These are phyloP conservation scores for Platanthera zijinensis DNA, from an alignment of 106 monocot species.

Conservation along the genomic window DNA sequence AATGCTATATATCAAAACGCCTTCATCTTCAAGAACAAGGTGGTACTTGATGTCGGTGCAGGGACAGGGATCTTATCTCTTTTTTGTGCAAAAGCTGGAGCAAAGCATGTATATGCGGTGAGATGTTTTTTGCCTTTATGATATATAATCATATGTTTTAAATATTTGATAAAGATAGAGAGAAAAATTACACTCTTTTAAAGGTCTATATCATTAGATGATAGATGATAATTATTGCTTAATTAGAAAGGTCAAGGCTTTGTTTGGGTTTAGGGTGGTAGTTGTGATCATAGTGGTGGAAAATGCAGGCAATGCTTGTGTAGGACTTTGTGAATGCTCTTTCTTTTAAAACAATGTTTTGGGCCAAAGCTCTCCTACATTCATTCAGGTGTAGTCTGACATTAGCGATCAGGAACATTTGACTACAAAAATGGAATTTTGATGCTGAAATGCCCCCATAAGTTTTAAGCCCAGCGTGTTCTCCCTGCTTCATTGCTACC, in stretches of 20 bases:
- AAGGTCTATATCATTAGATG: background rate
- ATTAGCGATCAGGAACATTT: too few relatives aligned
- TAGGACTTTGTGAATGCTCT: too few relatives aligned
- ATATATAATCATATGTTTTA: background rate
- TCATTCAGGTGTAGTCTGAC: too few relatives aligned
- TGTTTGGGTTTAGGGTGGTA: too few relatives aligned
- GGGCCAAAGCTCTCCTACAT: too few relatives aligned
- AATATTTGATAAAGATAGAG: background rate
- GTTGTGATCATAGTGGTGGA: too few relatives aligned
- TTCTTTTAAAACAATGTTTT: too few relatives aligned
- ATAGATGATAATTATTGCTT: background rate
- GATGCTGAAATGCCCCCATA: too few relatives aligned
- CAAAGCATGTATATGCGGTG: slow-evolving; percentile 96
- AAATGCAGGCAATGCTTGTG: too few relatives aligned
- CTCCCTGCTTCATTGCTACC: too few relatives aligned
- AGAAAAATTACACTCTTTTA: background rate
- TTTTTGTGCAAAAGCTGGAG: slow-evolving; percentile 96
- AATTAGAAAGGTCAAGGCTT: background rate
- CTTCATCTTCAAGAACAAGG: slow-evolving; percentile 77
- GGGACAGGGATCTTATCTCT: slow-evolving; percentile 93
- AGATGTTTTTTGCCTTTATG: slow-evolving; percentile 4
- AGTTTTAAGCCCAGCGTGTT: too few relatives aligned
- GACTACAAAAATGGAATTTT: too few relatives aligned
- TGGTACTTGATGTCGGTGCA: slow-evolving; percentile 93
- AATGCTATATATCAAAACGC: slow-evolving; percentile 87